Conservation (phyloP, 176 grass and related monocot species). For the Oryza rufipogon region DNA sequence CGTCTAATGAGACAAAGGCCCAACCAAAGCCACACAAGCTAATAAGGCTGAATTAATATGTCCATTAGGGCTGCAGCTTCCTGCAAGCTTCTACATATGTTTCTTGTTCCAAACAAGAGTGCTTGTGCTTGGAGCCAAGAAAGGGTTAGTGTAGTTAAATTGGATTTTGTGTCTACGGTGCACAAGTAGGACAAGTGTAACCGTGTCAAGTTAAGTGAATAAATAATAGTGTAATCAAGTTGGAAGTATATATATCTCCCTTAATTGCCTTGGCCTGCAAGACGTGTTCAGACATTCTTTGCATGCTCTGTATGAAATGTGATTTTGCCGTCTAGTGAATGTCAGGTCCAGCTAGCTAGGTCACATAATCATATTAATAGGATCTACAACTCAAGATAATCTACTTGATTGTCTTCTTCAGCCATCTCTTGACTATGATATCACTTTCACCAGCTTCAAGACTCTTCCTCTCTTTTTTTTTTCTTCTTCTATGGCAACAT, state of each 20-base stretch:
- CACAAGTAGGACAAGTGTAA: constrained; percentile 29
- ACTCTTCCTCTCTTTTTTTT: too few species aligned
- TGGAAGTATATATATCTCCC: constrained; percentile 1
- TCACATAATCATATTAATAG: not conserved
- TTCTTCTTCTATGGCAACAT: too few species aligned
- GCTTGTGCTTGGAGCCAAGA: constrained; percentile 21
- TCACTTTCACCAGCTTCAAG: not conserved
- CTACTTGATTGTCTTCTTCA: constrained; percentile 24
- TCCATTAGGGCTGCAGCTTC: constrained; percentile 26
- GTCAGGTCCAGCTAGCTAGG: constrained; percentile 8
- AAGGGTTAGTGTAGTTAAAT: not conserved
- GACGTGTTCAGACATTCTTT: not conserved
- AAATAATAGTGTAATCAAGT: not conserved
- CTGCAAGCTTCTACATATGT: constrained; percentile 8
- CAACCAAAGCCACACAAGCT: constrained; percentile 37
- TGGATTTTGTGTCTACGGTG: not conserved
- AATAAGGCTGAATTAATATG: not conserved
- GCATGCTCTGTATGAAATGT: not conserved
- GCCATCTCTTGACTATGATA: not conserved
- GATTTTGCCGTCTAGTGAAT: constrained; percentile 36
- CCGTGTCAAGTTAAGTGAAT: not conserved
- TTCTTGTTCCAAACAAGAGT: constrained; percentile 27
- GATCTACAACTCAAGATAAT: constrained; percentile 12
- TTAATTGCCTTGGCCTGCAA: constrained; percentile 9
- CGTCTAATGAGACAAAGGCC: constrained; percentile 69